A percentile compares a stretch with the other conserved stretches of the same genome.
phyloP scores from a whole-genome alignment of 495 filamentous ascomycete species.

The Copromyces sp. region DNA sequence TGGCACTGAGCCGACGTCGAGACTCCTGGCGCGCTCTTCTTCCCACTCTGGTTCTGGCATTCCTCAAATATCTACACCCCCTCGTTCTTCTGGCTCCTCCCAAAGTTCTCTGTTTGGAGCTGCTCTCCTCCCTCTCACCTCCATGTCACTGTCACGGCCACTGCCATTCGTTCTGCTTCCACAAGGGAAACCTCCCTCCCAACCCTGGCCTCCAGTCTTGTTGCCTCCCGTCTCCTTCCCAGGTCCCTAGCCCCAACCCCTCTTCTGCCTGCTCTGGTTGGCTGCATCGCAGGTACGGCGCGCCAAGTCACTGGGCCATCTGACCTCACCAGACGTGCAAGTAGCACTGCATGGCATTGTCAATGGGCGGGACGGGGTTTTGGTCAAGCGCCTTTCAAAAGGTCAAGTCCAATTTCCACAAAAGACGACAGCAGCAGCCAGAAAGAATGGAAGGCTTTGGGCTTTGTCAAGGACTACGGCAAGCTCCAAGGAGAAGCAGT shows the following conservation, averaged over 20 bases:
- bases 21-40: neutral
- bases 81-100: neutral
- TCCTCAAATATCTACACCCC: neutral
- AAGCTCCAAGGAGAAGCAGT: neutral
- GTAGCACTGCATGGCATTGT: slow-evolving; percentile 14
- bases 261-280: slow-evolving; percentile 22
- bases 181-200: slow-evolving; percentile 18
- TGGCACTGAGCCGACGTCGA: neutral
- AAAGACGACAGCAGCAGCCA: neutral
- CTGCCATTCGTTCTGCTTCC: slow-evolving; percentile 3
- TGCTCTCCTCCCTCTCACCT: slow-evolving; percentile 2
- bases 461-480: neutral
- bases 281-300: slow-evolving; percentile 19
- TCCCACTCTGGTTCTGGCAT: neutral
- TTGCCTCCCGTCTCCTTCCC: slow-evolving; percentile 13
- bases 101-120: neutral
- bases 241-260: slow-evolving; percentile 16
- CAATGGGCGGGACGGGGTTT: neutral
- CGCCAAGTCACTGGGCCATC: slow-evolving; percentile 25
- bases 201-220: slow-evolving; percentile 9
- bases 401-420: neutral
- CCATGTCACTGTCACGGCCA: neutral
- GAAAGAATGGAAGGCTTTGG: neutral
- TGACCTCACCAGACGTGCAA: slow-evolving; percentile 27
- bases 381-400: neutral